phyloP scores from a whole-genome alignment of 257 asterid genomes.

The Buddleja alternifolia region DNA sequence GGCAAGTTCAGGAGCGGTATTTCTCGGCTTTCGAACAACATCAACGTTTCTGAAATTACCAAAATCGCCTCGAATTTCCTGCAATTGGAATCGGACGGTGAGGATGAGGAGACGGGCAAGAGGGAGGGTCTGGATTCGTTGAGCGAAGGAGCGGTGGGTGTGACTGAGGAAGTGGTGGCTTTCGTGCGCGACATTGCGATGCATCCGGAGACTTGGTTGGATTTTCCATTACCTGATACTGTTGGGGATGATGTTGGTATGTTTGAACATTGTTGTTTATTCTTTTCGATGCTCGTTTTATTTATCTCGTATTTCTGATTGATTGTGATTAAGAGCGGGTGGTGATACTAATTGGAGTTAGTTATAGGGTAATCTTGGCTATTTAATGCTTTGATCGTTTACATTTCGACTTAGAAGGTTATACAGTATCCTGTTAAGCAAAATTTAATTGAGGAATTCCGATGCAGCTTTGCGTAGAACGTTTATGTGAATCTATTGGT shows the following conservation, averaged over 20 bases:
- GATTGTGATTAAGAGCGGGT: neutral
- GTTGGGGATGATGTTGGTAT: conserved; percentile 53
- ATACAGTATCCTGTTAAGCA: neutral
- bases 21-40: conserved; percentile 74
- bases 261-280: neutral
- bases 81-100: conserved; percentile 81
- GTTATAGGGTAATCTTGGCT: conserved; percentile 13
- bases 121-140: conserved; percentile 29
- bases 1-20: conserved; percentile 90
- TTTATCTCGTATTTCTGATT: neutral
- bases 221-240: conserved; percentile 71
- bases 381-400: neutral
- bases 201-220: conserved; percentile 97
- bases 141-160: conserved; percentile 66
- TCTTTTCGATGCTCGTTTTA: neutral
- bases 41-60: conserved; percentile 81
- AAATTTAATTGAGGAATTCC: neutral
- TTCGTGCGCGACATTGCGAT: conserved; percentile 76
- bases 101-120: conserved; percentile 42
- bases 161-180: conserved; percentile 79
- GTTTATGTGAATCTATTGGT: neutral
- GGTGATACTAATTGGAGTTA: neutral
- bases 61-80: conserved; percentile 85
- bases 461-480: neutral
- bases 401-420: neutral